Conservation (phyloP, 805 yeast species). For the Lipomyces oligophaga region DNA sequence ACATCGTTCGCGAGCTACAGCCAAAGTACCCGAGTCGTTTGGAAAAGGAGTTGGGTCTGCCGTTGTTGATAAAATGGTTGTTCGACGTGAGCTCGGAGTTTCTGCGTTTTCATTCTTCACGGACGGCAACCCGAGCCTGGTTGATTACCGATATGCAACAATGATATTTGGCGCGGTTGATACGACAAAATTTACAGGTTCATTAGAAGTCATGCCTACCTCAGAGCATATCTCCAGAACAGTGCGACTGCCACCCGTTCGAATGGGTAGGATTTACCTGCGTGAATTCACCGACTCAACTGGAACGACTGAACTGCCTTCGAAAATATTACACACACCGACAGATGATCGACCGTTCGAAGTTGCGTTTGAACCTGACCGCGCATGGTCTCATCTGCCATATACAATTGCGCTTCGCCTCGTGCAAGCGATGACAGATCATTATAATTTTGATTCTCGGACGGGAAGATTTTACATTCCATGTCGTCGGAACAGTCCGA, state of each 20-base stretch:
- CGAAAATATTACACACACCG: too few relatives aligned
- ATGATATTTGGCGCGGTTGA: conserved; percentile 47
- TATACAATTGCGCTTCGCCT: conserved; percentile 5
- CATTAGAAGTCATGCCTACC: too few relatives aligned
- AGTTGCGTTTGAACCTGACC: conserved; percentile 8
- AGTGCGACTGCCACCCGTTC: too few relatives aligned
- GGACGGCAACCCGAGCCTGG: conserved; percentile 34
- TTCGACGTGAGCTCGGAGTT: not conserved
- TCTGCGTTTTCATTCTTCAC: conserved; percentile 47
- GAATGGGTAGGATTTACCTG: too few relatives aligned
- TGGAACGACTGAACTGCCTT: too few relatives aligned
- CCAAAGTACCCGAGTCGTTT: not conserved
- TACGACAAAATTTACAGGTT: conserved; percentile 42
- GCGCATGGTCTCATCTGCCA: conserved; percentile 19
- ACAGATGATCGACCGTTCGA: too few relatives aligned
- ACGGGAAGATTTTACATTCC: conserved; percentile 11
- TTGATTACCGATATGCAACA: too few relatives aligned
- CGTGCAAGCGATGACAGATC: conserved; percentile 3
- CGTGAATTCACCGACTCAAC: too few relatives aligned
- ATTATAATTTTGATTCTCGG: not conserved
- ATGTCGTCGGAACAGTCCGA: not conserved
- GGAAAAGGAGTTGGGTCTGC: not conserved
- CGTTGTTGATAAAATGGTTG: not conserved
- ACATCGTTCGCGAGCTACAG: not conserved
- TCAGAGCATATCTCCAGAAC: too few relatives aligned